A percentile compares a stretch with the other conserved stretches of the same genome.
These are phyloP conservation scores for Colletotrichum sp. DNA, from an alignment of 2,329 filamentous ascomycete genomes.

Conservation along the genomic window DNA sequence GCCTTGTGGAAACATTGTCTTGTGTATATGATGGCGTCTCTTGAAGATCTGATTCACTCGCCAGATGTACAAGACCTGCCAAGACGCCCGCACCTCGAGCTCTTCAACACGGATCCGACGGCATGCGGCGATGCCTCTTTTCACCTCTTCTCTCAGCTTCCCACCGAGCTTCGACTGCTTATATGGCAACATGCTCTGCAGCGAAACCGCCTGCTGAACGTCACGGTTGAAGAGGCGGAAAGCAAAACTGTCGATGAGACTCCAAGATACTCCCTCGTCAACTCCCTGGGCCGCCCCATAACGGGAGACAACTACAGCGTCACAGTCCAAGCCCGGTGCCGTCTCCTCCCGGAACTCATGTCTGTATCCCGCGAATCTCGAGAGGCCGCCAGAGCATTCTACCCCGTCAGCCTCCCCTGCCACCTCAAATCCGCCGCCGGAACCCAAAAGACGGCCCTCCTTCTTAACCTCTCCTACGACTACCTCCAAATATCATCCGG, in stretches of 20 bases:
- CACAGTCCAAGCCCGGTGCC: not conserved
- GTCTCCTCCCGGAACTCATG: not conserved
- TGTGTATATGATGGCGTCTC: not conserved
- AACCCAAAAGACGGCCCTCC: not conserved
- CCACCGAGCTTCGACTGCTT: not conserved
- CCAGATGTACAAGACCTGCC: not conserved
- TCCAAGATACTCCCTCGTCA: not conserved
- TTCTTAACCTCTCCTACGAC: not conserved
- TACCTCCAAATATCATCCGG: not conserved
- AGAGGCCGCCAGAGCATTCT: not conserved
- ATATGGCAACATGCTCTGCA: not conserved
- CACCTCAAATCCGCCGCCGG: not conserved
- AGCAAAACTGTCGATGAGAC: too few relatives aligned
- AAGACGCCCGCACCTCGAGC: constrained; percentile 2
- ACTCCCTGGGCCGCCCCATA: not conserved
- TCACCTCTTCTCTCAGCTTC: not conserved
- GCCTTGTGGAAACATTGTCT: not conserved
- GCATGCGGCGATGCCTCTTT: not conserved
- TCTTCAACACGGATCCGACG: not conserved
- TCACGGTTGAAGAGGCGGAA: not conserved
- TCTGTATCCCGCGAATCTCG: not conserved
- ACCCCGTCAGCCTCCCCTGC: not conserved
- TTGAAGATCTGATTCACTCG: not conserved
- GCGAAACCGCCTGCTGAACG: not conserved
- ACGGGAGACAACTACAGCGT: not conserved